Percentiles rank a stretch among this genome's conserved stretches.
These are phyloP conservation scores for Chimonanthus praecox DNA, from an alignment of 164 flowering plant genomes.

Conservation along the genomic window DNA sequence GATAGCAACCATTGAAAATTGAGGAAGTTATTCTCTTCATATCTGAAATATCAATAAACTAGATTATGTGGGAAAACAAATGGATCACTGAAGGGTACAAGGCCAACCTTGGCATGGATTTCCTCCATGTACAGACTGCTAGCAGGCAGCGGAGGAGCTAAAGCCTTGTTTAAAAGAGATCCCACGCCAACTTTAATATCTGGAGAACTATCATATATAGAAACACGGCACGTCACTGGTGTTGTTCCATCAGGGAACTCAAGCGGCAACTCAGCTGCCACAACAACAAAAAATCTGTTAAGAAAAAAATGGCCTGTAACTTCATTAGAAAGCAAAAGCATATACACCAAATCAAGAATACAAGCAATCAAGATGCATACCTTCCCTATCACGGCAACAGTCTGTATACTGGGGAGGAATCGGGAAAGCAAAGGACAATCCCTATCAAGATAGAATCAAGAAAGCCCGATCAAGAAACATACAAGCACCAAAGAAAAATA, in stretches of 20 bases:
- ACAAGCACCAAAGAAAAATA: background rate
- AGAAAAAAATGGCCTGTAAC: background rate
- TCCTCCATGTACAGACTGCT: conserved; percentile 93
- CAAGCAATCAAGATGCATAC: conserved; percentile 25
- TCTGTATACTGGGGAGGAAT: conserved; percentile 82
- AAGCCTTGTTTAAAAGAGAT: conserved; percentile 68
- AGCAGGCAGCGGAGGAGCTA: conserved; percentile 70
- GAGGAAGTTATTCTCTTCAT: background rate
- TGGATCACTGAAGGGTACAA: background rate
- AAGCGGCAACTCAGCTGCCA: conserved; percentile 81
- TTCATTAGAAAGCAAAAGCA: background rate
- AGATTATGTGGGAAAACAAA: background rate
- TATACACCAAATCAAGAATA: background rate
- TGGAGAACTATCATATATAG: conserved; percentile 71
- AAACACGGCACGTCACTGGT: conserved; percentile 96
- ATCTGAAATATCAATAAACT: background rate
- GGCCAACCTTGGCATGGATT: conserved; percentile 73
- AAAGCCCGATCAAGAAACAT: background rate
- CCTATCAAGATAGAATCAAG: conserved; percentile 32
- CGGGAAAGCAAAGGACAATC: conserved; percentile 92
- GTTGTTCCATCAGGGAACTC: conserved; percentile 99
- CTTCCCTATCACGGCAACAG: conserved; percentile 83
- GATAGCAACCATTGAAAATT: background rate
- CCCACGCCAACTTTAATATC: conserved; percentile 92
- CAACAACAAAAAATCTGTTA: conserved; percentile 11